phyloP scores from a whole-genome alignment of 2,329 filamentous ascomycete species.

The Aspergillus cejpii region DNA sequence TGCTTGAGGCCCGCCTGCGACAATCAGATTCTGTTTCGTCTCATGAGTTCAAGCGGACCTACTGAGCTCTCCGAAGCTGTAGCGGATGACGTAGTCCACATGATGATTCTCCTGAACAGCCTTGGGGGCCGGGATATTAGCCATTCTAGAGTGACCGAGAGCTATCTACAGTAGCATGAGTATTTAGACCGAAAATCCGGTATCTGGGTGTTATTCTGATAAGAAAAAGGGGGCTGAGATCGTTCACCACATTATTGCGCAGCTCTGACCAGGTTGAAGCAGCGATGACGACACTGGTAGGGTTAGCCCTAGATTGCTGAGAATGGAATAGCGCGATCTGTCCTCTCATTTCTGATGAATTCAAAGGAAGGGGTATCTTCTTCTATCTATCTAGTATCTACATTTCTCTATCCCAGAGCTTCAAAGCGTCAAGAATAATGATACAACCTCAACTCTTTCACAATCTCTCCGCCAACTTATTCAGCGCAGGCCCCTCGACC shows the following conservation, averaged over 20 bases:
- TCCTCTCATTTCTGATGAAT: neutral
- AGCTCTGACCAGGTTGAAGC: neutral
- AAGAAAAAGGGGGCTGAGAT: neutral
- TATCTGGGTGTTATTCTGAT: neutral
- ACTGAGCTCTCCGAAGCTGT: slow-evolving; percentile 64
- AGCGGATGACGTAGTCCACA: slow-evolving; percentile 86
- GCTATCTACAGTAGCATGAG: neutral
- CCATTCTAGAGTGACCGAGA: slow-evolving; percentile 17
- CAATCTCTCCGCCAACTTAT: slow-evolving; percentile 33
- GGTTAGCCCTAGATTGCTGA: slow-evolving; percentile 6
- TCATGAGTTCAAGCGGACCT: slow-evolving; percentile 18
- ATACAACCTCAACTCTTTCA: neutral
- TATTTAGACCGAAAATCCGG: slow-evolving; percentile 1
- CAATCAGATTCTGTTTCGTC: neutral
- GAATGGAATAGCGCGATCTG: neutral
- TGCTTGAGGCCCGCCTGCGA: slow-evolving; percentile 60
- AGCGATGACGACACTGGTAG: slow-evolving; percentile 5
- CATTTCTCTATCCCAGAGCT: too few species aligned
- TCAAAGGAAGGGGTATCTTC: too few species aligned
- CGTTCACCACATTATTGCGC: neutral
- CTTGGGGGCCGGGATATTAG: slow-evolving; percentile 23
- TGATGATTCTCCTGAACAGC: slow-evolving; percentile 51
- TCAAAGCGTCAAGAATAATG: too few species aligned
- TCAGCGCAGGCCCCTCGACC: slow-evolving; percentile 43
- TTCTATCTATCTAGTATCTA: too few species aligned